Conservation (phyloP, 257 asterid species). For the Hygrophila difformis region DNA sequence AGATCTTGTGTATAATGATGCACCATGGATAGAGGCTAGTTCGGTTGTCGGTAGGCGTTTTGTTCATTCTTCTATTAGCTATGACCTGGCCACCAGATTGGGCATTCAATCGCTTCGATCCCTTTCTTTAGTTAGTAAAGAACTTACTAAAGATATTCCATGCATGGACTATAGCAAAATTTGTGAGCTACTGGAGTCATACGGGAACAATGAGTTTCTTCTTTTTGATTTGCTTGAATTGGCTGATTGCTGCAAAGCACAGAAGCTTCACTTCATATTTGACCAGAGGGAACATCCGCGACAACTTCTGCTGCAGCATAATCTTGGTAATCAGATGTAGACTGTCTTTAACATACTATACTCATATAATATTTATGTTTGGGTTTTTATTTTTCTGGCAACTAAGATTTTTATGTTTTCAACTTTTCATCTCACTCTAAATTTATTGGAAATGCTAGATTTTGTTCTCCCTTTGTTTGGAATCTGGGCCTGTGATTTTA, state of each 20-base stretch:
- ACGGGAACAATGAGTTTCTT: slow-evolving; percentile 68
- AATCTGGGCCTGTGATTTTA: slow-evolving; percentile 12
- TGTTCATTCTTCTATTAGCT: slow-evolving; percentile 72
- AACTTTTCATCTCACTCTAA: neutral
- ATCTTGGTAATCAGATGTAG: slow-evolving; percentile 57
- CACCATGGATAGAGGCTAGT: slow-evolving; percentile 83
- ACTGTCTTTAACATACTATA: slow-evolving; percentile 14
- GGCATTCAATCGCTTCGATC: slow-evolving; percentile 87
- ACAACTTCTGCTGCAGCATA: slow-evolving; percentile 84
- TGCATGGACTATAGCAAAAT: slow-evolving; percentile 89
- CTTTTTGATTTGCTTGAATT: slow-evolving; percentile 86
- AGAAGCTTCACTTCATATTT: slow-evolving; percentile 77
- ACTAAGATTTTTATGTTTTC: neutral
- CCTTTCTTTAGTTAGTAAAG: slow-evolving; percentile 80
- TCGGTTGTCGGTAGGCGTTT: slow-evolving; percentile 62
- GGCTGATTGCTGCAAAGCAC: slow-evolving; percentile 95
- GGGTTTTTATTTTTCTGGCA: slow-evolving; percentile 2
- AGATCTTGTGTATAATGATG: slow-evolving; percentile 86
- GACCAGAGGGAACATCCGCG: slow-evolving; percentile 93
- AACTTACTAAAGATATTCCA: slow-evolving; percentile 78
- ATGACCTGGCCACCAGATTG: slow-evolving; percentile 64
- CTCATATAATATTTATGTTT: slow-evolving; percentile 5
- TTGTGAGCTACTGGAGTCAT: slow-evolving; percentile 60
- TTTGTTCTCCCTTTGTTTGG: slow-evolving; percentile 4
- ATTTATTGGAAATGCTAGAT: slow-evolving; percentile 12